These are phyloP conservation scores for Chionographis japonica DNA, from an alignment of 106 monocot genomes.

Conservation along the genomic window DNA sequence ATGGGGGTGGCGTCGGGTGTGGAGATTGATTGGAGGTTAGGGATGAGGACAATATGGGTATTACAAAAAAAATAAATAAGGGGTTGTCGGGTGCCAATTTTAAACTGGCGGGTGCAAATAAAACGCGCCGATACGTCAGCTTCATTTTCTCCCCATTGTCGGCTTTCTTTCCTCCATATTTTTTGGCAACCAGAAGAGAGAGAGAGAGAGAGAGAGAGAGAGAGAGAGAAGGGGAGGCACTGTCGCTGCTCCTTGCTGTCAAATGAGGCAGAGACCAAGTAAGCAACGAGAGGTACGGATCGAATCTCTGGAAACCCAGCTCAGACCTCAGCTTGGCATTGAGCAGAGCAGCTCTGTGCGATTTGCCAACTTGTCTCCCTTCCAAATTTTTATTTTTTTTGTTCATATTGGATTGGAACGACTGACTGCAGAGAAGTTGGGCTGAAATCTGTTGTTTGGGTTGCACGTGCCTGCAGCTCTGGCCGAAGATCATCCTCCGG, in stretches of 20 bases:
- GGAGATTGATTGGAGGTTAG: too few relatives aligned
- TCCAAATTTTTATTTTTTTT: background rate
- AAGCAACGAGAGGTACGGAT: conserved; percentile 11
- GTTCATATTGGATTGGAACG: conserved; percentile 1
- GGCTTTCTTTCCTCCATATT: too few relatives aligned
- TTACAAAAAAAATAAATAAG: too few relatives aligned
- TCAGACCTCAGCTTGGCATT: background rate
- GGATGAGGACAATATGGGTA: too few relatives aligned
- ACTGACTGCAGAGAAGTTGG: conserved; percentile 30
- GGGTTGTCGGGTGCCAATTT: too few relatives aligned
- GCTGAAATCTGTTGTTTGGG: conserved; percentile 49
- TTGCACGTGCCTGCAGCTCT: conserved; percentile 56
- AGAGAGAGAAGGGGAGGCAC: background rate
- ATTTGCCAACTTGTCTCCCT: background rate
- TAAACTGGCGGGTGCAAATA: too few relatives aligned
- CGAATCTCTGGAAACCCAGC: background rate
- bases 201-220: background rate
- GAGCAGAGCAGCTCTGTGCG: too few relatives aligned
- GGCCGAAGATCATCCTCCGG: conserved; percentile 71
- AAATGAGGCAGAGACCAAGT: conserved; percentile 11
- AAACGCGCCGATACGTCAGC: too few relatives aligned
- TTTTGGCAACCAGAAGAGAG: too few relatives aligned
- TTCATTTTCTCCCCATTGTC: too few relatives aligned
- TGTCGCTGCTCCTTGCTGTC: too few relatives aligned
- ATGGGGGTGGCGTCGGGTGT: too few relatives aligned